A percentile compares a stretch with the other conserved stretches of the same genome.
phyloP scores from a whole-genome alignment of 257 asterid genomes.

The Solanum bulbocastanum region DNA sequence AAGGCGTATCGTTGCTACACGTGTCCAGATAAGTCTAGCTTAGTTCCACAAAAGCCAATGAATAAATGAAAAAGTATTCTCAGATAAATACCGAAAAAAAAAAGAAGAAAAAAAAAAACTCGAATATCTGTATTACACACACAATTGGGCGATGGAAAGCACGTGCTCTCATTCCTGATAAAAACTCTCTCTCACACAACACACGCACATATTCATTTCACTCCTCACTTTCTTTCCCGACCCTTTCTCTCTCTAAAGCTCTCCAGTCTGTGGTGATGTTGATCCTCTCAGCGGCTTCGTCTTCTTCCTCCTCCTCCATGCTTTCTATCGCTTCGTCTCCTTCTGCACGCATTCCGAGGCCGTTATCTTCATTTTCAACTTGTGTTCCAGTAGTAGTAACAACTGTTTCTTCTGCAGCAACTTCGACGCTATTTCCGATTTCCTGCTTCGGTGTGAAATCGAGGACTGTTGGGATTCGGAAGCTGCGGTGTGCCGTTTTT shows the following conservation, averaged over 20 bases:
- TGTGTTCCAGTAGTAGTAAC: constrained; percentile 12
- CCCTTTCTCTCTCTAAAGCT: not conserved
- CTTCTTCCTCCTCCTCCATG: constrained; percentile 5
- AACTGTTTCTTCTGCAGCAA: constrained; percentile 4
- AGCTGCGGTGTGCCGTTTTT: constrained; percentile 15
- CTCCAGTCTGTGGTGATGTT: constrained; percentile 12
- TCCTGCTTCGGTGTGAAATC: not conserved
- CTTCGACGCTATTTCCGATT: not conserved
- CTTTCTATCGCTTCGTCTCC: constrained; percentile 2
- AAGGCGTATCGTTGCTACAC: not conserved
- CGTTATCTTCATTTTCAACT: constrained; percentile 17
- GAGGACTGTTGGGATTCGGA: constrained; percentile 4
- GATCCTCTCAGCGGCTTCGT: constrained; percentile 31
- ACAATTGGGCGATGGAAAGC: not conserved
- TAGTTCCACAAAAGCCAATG: not conserved
- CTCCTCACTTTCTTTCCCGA: not conserved
- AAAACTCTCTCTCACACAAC: not conserved
- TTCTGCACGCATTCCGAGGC: not conserved
- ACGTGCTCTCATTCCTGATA: constrained; percentile 4
- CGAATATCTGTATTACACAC: not conserved
- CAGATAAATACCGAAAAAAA: not conserved
- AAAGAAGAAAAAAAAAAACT: not conserved
- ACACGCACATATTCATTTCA: constrained; percentile 5
- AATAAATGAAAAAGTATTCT: not conserved
- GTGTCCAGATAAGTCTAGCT: not conserved